Base-by-base conservation (phyloP, 1,284 basidiomycete species). In the Lentinula novae-zelandiae region DNA sequence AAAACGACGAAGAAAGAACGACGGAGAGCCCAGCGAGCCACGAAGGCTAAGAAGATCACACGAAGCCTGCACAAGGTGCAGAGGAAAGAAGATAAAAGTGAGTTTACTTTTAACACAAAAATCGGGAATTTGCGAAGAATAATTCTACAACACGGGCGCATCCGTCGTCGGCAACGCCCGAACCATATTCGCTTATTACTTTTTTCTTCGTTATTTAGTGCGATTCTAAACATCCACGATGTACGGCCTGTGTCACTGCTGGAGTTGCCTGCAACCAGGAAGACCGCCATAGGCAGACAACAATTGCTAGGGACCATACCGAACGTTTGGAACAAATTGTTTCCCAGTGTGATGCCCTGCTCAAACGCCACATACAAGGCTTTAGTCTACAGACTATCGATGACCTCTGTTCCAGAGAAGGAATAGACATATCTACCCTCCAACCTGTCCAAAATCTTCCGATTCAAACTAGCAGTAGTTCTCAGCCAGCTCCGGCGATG, bases 11-110 rank as follows among this genome's bases (percentile, higher is more conserved):
- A 42, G 54, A 27, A 58, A 58, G 57, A 58, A 58, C n/a, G 57
- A 40, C n/a, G 49, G 49, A 44, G 57, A 58, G 20, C 48, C 54
- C 36, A 58, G 57, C 27, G 89, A 91, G 71, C 87, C 89, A 55
- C 82, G 90, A 68, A 84, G 90, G 62, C 82, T 93, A 69, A 81
- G 90, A 68, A 85, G 91, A 69, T 92, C 90, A 68, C 90, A 93
- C 78, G 91, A 93, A 76, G 90, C 90, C 65, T 93, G 90, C 80
- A 86, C 90, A 66, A 83, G 91, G 72, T 93, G 91, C 81, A 88
- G 91, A 82, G 89, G 86, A 77, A 92, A 93, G 83, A 92, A 92
- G 87, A 93, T 92, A 77, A 93, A 93, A 89, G 91, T 87, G 89
- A 86, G 88, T 89, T 81, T 44, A 27, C 40, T 20, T 56, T 44